These are phyloP conservation scores for Gymnopilus junonius DNA, from an alignment of 768 basidiomycete genomes.

Conservation along the genomic window DNA sequence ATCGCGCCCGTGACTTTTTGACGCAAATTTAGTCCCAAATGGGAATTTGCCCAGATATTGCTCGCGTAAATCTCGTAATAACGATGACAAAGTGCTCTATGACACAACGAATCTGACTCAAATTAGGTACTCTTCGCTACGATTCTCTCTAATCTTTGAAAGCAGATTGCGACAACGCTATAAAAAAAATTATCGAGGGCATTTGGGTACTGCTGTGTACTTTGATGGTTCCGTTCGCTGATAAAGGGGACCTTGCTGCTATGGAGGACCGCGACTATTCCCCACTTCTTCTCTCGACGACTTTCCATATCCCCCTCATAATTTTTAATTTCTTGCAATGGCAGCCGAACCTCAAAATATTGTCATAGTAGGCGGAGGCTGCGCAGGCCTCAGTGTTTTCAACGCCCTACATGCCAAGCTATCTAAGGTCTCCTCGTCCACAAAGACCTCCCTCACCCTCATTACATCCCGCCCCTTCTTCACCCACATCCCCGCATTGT, in stretches of 20 bases:
- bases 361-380: conserved; percentile 52
- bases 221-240: background rate
- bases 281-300: background rate
- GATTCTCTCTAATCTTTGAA: background rate
- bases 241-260: background rate
- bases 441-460: conserved; percentile 53
- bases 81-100: background rate
- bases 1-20: too few relatives aligned
- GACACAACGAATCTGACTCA: background rate
- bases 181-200: background rate
- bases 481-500: conserved; percentile 49
- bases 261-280: background rate
- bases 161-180: background rate
- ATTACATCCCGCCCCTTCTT: conserved; percentile 55
- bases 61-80: background rate
- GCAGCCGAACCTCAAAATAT: conserved; percentile 15
- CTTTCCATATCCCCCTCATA: background rate
- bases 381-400: conserved; percentile 48
- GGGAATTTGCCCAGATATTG: background rate
- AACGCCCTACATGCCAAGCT: conserved; percentile 55
- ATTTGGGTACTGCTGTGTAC: background rate
- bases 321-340: background rate
- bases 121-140: background rate
- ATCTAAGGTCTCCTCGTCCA: conserved; percentile 34
- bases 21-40: background rate